Conservation (phyloP, 192 early-diverging fungal genomes). For the Chytriomyces confervae region DNA sequence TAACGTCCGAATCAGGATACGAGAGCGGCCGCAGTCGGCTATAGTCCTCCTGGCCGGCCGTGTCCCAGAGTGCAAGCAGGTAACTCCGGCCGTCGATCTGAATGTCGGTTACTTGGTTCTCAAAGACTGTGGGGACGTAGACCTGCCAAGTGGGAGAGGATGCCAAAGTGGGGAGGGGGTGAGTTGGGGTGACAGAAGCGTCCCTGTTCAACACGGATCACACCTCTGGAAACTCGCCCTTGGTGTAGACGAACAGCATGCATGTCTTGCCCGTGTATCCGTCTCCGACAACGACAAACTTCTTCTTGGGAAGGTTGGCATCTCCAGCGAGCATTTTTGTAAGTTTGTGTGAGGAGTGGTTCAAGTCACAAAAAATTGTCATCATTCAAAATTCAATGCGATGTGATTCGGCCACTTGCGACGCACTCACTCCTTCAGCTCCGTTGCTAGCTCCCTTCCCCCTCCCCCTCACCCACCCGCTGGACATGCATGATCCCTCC, state of each 20-base stretch:
- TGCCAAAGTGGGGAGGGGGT: not conserved
- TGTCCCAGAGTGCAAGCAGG: slow-evolving; percentile 88
- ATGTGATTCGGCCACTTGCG: too few species aligned
- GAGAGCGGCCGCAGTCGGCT: slow-evolving; percentile 82
- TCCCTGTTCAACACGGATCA: not conserved
- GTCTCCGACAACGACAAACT: slow-evolving; percentile 32
- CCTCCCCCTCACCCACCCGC: too few species aligned
- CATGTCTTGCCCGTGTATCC: slow-evolving; percentile 77
- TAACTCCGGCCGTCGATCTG: slow-evolving; percentile 50
- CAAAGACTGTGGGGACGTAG: slow-evolving; percentile 32
- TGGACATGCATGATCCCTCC: too few species aligned
- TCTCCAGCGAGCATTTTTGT: not conserved
- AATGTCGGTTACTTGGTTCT: slow-evolving; percentile 7
- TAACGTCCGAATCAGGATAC: slow-evolving; percentile 81
- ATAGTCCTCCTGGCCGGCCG: slow-evolving; percentile 91
- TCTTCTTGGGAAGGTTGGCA: slow-evolving; percentile 16
- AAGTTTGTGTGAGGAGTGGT: too few species aligned
- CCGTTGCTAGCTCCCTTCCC: too few species aligned
- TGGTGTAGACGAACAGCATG: slow-evolving; percentile 78
- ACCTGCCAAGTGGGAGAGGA: slow-evolving; percentile 10
- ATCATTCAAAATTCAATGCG: too few species aligned
- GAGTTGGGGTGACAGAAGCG: not conserved
- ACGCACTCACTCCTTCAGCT: too few species aligned
- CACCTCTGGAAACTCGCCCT: slow-evolving; percentile 84
- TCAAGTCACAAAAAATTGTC: too few species aligned